Base-by-base conservation (phyloP, 768 basidiomycete genomes). In the Dendrothele bispora region DNA sequence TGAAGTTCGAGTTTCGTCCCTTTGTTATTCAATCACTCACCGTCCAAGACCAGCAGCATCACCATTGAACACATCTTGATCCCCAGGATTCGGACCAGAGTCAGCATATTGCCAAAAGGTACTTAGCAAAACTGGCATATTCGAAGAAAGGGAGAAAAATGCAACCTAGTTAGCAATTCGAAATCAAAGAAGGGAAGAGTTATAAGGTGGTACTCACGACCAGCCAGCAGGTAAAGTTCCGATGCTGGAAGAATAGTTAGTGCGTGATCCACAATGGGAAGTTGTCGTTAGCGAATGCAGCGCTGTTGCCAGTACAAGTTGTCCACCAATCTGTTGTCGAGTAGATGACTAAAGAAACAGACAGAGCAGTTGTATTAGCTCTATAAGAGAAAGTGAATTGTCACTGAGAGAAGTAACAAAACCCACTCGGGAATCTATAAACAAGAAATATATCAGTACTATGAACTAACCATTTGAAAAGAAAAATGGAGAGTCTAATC, bases 281-380 rank as follows among this genome's bases (percentile, higher is more conserved):
- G n/a, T 77, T 83, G 46, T 66, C 74, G 3, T 56, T 45, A 1
- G 58, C 72, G 52, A 86, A 86, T 4, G 63, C 65, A 12, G 67
- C 64, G 46, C 73, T 79, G 59, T 83, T 79, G 0, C 78, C 82
- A 2, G 85, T 86, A 61, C 85, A 87, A 7, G 70, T 72, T 8
- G 55, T 77, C 85, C 85, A 87, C 84, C 84, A 86, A 59, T 76
- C 68, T 10, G 80, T 83, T 3, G 78, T 82, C 24, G 79, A 79
- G 53, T 85, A 85, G 48, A 84, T 82, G 32, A 79, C 79, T 77
- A 32, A 45, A n/a, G n/a, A 4, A 41, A 36, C 30, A 12, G 15
- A 5, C 11, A 27, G 17, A 35, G 0, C n/a, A 7, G 30, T 30
- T 24, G 14, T 39, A 39, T 12, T n/a, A n/a, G n/a, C n/a, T n/a